These are phyloP conservation scores for Staphylotrichum longicolle DNA, from an alignment of 495 filamentous ascomycete species.

Conservation along the genomic window DNA sequence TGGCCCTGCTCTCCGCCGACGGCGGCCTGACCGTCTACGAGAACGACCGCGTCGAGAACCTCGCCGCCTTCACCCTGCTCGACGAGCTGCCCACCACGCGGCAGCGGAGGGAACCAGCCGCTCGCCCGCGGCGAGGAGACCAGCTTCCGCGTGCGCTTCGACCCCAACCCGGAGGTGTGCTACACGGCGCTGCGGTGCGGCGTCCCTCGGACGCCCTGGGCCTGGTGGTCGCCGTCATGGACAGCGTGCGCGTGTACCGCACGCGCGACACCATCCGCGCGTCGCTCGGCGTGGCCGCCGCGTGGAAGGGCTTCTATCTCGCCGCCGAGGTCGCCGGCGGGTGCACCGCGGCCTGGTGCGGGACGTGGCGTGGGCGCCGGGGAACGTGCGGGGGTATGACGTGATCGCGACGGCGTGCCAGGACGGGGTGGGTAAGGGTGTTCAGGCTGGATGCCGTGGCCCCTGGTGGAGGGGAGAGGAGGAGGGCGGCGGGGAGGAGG, in stretches of 20 bases:
- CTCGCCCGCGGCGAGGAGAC: slow-evolving; percentile 71
- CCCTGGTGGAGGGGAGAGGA: not conserved
- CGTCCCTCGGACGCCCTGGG: slow-evolving; percentile 67
- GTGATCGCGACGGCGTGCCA: slow-evolving; percentile 88
- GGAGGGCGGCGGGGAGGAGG: slow-evolving; percentile 28
- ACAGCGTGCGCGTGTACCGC: slow-evolving; percentile 74
- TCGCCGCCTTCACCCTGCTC: slow-evolving; percentile 70
- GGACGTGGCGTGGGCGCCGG: slow-evolving; percentile 89
- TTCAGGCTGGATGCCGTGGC: slow-evolving; percentile 58
- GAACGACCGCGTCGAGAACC: slow-evolving; percentile 78
- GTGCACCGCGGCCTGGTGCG: slow-evolving; percentile 73
- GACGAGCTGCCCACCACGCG: slow-evolving; percentile 62
- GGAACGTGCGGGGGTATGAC: slow-evolving; percentile 81
- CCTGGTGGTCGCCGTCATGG: slow-evolving; percentile 80
- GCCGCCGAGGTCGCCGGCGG: slow-evolving; percentile 65
- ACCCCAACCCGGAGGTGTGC: slow-evolving; percentile 76
- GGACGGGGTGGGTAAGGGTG: slow-evolving; percentile 83
- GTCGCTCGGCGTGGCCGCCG: slow-evolving; percentile 48
- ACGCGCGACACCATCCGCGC: slow-evolving; percentile 60
- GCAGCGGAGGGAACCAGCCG: slow-evolving; percentile 29
- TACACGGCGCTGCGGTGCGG: slow-evolving; percentile 74
- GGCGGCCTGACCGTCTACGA: slow-evolving; percentile 79
- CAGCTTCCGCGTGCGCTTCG: slow-evolving; percentile 78
- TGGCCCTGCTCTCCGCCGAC: slow-evolving; percentile 79
- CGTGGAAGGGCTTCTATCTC: slow-evolving; percentile 66